Evolutionary conservation across 371 early-diverging fungal species (phyloP).

Genomic region (Funneliformis caledonium): DNA sequence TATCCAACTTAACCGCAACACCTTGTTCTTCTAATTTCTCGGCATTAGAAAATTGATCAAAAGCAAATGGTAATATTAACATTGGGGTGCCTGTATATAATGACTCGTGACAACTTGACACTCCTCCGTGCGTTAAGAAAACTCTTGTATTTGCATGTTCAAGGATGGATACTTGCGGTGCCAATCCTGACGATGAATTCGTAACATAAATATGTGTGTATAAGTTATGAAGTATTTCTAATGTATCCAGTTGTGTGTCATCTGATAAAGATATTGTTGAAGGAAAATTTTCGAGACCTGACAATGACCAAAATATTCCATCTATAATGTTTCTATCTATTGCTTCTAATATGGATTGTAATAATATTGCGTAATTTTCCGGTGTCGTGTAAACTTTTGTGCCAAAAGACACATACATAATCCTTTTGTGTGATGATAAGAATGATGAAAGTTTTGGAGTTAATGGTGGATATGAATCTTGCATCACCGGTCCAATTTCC

Average conservation of each 20-base stretch:
- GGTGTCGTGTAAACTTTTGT: neutral
- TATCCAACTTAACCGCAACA: neutral
- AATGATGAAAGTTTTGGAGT: neutral
- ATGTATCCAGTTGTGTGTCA: neutral
- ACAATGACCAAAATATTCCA: slow-evolving; percentile 27
- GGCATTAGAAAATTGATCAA: slow-evolving; percentile 28
- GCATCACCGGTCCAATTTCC: slow-evolving; percentile 33
- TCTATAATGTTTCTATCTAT: slow-evolving; percentile 28
- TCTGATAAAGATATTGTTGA: neutral
- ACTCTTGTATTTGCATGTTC: slow-evolving; percentile 29
- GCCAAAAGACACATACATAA: slow-evolving; percentile 19
- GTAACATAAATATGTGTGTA: slow-evolving; percentile 29
- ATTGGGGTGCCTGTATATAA: slow-evolving; percentile 32
- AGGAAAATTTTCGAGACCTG: neutral
- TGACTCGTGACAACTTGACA: slow-evolving; percentile 31
- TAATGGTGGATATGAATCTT: slow-evolving; percentile 18
- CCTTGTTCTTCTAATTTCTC: neutral
- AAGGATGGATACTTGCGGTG: slow-evolving; percentile 34
- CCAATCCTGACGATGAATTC: neutral
- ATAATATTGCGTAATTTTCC: slow-evolving; percentile 22
- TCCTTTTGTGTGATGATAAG: neutral
- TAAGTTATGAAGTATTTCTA: neutral
- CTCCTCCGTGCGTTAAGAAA: slow-evolving; percentile 38
- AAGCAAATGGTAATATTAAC: slow-evolving; percentile 25
- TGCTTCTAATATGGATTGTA: slow-evolving; percentile 27